These are phyloP conservation scores for Kodamaea arcana DNA, from an alignment of 1,139 yeast species.

Conservation along the genomic window DNA sequence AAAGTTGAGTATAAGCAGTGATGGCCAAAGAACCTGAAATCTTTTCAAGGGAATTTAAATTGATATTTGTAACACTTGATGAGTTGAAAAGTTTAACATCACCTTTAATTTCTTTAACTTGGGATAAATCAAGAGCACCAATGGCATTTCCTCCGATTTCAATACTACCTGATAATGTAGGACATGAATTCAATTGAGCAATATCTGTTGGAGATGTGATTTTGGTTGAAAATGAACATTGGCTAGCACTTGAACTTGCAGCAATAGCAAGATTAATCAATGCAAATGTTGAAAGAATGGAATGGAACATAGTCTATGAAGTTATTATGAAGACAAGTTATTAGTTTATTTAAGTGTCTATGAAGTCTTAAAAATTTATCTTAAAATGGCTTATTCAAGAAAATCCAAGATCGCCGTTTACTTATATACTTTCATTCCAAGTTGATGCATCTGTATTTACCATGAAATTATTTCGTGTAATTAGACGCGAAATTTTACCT, in stretches of 20 bases:
- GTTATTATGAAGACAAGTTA: background rate
- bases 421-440: no score
- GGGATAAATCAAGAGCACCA: constrained; percentile 30
- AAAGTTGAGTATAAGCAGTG: constrained; percentile 40
- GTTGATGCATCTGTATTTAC: no score
- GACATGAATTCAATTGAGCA: constrained; percentile 34
- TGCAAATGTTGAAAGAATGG: constrained; percentile 5
- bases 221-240: constrained; percentile 40
- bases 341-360: background rate
- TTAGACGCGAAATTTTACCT: background rate
- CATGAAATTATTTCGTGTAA: background rate
- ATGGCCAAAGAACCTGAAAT: constrained; percentile 37
- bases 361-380: no score
- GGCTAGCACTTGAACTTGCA: constrained; percentile 10
- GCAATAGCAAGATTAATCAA: constrained; percentile 15
- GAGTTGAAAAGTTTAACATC: constrained; percentile 37
- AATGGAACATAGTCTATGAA: constrained; percentile 8
- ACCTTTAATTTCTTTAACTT: constrained; percentile 33
- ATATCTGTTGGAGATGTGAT: constrained; percentile 38
- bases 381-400: no score
- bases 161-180: constrained; percentile 40
- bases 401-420: no score
- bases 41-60: constrained; percentile 26
- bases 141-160: constrained; percentile 37
- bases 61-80: constrained; percentile 35